A percentile compares a stretch with the other conserved stretches of the same genome.
Evolutionary conservation across 2,329 filamentous ascomycete genomes (phyloP).

Genomic region (Lecanicillium sp.): DNA sequence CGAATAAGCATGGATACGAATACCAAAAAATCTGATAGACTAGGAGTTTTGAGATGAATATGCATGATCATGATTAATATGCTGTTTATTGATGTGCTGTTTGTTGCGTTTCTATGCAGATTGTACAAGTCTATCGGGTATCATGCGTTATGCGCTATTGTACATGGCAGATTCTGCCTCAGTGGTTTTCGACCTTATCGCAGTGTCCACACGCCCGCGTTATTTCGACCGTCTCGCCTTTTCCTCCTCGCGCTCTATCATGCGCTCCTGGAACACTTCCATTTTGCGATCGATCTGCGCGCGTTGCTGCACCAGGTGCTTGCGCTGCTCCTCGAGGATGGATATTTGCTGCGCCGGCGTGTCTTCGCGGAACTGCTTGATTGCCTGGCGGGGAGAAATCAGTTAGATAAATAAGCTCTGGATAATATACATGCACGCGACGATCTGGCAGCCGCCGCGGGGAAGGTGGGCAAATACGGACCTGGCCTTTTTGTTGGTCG

Average conservation of each 20-base stretch:
- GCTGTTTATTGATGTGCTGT: neutral
- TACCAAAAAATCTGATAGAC: neutral
- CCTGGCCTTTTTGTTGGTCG: conserved; percentile 40
- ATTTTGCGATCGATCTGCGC: conserved; percentile 38
- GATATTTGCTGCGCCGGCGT: conserved; percentile 39
- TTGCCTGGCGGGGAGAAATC: conserved; percentile 24
- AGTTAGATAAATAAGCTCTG: neutral
- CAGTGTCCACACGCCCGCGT: too few relatives aligned
- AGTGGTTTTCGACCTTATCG: too few relatives aligned
- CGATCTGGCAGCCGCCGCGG: too few relatives aligned
- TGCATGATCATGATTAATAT: conserved; percentile 12
- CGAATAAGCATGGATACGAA: conserved; percentile 19
- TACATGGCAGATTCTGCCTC: too few relatives aligned
- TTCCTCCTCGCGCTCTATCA: conserved; percentile 30
- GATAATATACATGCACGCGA: too few relatives aligned
- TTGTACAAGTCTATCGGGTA: conserved; percentile 19
- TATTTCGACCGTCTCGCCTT: neutral
- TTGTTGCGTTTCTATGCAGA: conserved; percentile 8
- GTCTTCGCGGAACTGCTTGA: conserved; percentile 33
- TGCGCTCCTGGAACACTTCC: conserved; percentile 32
- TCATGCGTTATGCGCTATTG: conserved; percentile 8
- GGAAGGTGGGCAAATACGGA: conserved; percentile 22
- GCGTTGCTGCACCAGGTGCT: conserved; percentile 32
- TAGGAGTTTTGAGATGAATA: conserved; percentile 16
- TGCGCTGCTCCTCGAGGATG: conserved; percentile 37